Evolutionary conservation across 306 rosid species (phyloP), one percentile per base, ranked within the genome.

Genomic region (Ormosia semicastrata): DNA sequence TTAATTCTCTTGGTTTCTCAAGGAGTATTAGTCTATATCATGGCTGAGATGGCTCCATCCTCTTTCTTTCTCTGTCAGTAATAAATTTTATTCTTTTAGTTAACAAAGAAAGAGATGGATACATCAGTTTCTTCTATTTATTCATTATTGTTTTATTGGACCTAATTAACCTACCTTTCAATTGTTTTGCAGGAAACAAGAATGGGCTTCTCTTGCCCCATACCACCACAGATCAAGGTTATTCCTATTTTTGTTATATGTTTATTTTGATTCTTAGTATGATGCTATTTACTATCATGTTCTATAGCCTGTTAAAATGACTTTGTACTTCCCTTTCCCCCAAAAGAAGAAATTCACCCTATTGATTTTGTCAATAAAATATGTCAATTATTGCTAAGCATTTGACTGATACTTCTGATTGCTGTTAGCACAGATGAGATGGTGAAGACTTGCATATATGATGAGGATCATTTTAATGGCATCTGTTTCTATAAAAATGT

Each of bases 171-270:
- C 39, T 82, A 29, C 50, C n/a, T 60, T 71, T 64, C 32, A 29
- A 56, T 53, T 66, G 49, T 9, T 56, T 77, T 70, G 32, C 89
- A 94, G 98, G 98, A 72, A 96, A 96, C 87, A 96, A 90, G 84
- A 96, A 96, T 36, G 99, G 99, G 32, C 98, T 96, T 82, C 97
- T 96, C 70, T 73, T 96, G 86, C 99, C 99, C 8, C 97, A 96
- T 84, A 90, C 86, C 50, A 92, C 97, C 78, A 96, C 99, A 6
- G 99, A 93, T 77, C 99, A 96, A 89, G 99, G 98, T 89, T 69
- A 73, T 59, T 84, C 32, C 12, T 39, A 17, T 60, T 15, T 50
- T 70, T 30, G 43, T 54, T n/a, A 13, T 11, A 41, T 76, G n/a
- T 17, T 76, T 10, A 15, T 77, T 47, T 15, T 75, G 56, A 46